A percentile compares a stretch with the other conserved stretches of the same genome.
Conservation (phyloP, 2,329 filamentous ascomycete genomes). For the Emmonsiellopsis sp. region DNA sequence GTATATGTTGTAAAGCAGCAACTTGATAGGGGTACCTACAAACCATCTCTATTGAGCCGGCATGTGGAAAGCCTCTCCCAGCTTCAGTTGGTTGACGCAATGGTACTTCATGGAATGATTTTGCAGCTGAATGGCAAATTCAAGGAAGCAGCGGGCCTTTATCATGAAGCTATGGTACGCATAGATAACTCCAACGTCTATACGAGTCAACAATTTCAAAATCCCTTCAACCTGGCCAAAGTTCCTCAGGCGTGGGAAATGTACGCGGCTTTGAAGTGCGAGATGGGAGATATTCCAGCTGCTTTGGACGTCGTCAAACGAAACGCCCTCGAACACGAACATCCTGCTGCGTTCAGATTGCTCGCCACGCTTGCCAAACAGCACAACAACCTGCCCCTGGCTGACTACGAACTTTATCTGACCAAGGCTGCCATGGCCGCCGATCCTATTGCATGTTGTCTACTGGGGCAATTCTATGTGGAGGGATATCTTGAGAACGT, state of each 20-base stretch:
- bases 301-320: constrained; percentile 16
- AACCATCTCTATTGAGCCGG: neutral
- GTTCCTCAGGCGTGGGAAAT: constrained; percentile 20
- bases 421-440: constrained; percentile 23
- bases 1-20: neutral
- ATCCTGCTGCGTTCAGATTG: constrained; percentile 17
- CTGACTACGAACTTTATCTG: constrained; percentile 27
- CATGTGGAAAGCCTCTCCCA: constrained; percentile 6
- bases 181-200: neutral
- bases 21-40: neutral
- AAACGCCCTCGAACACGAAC: constrained; percentile 24
- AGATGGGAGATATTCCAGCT: constrained; percentile 8
- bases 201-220: neutral
- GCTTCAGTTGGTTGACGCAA: constrained; percentile 2
- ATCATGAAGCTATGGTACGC: constrained; percentile 7
- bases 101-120: constrained; percentile 7
- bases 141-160: constrained; percentile 5
- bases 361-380: constrained; percentile 18
- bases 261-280: constrained; percentile 17
- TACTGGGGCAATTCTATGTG: constrained; percentile 28
- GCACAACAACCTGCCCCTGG: constrained; percentile 15
- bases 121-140: constrained; percentile 5
- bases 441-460: constrained; percentile 21
- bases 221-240: constrained; percentile 1
- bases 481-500: neutral